These are phyloP conservation scores for Darksidea phi DNA, from an alignment of 495 filamentous ascomycete genomes.

Conservation along the genomic window DNA sequence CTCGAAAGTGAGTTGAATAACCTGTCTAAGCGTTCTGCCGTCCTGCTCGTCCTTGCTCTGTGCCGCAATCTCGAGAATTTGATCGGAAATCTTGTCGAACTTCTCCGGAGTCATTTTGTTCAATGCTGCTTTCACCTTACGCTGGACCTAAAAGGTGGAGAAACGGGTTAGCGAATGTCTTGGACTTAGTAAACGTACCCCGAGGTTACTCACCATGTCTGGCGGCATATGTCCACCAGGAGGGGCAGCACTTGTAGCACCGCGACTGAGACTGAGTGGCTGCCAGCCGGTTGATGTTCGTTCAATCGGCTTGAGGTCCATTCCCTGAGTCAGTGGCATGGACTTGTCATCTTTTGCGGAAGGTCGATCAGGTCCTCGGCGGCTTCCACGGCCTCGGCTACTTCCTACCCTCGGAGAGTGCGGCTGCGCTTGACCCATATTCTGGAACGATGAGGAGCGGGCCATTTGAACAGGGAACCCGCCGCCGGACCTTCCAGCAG, in stretches of 20 bases:
- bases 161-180: too few species aligned
- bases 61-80: conserved; percentile 86
- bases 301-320: conserved; percentile 76
- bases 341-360: conserved; percentile 55
- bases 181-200: too few species aligned
- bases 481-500: conserved; percentile 51
- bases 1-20: conserved; percentile 98
- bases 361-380: conserved; percentile 60
- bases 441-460: conserved; percentile 56
- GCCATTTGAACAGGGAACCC: conserved; percentile 62
- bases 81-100: conserved; percentile 90
- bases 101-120: conserved; percentile 99
- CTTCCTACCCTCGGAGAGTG: conserved; percentile 60
- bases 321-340: conserved; percentile 83
- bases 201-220: conserved; percentile 65
- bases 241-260: conserved; percentile 52
- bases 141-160: too few species aligned
- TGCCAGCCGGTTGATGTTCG: conserved; percentile 80
- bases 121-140: conserved; percentile 95
- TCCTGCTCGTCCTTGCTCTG: conserved; percentile 96
- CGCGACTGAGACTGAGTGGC: conserved; percentile 61
- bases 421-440: conserved; percentile 50
- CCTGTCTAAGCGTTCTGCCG: conserved; percentile 90
- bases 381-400: conserved; percentile 54
- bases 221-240: conserved; percentile 71